Evolutionary conservation across 2,329 filamentous ascomycete genomes (phyloP), one percentile per base, ranked within the genome.

Genomic region (Pestalotiopsis sp.): DNA sequence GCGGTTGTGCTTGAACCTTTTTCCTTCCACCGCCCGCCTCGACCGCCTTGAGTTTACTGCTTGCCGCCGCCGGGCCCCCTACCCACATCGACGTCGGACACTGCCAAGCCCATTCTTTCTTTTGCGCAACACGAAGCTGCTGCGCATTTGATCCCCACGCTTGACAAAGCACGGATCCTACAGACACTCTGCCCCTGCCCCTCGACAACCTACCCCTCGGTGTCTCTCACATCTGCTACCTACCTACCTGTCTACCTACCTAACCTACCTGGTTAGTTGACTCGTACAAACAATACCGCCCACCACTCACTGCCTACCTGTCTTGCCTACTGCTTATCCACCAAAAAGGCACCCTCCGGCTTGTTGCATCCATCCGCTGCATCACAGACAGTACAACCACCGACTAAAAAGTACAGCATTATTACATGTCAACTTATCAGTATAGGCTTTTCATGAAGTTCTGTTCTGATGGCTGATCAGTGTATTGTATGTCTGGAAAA

Each of bases 401-500:
- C 82, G 83, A 82, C 14, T 52, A 57, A 9, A 65, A 65, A 65
- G 49, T 20, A 31, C 58, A 27, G 72, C 73, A 77, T 70, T 74
- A 72, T 78, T 76, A 77, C 78, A 77, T 75, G 76, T 78, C 76
- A 75, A 75, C 74, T 75, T 76, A 75, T 69, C 75, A 73, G 73
- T 72, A 73, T 69, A 69, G 68, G 64, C 72, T 71, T 69, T 75
- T 73, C 68, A 78, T 78, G 73, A 78, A 74, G 75, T 74, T 72
- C 71, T 76, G 73, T 72, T 75, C 78, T 74, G 72, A 84, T 84
- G 82, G 84, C 88, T 82, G 89, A 91, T 81, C 88, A 90, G 83
- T 91, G 89, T 82, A 91, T 91, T 80, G 88, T 91, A 81, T 91
- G 89, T 85, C 84, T 91, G 78, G 89, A 91, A 77, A 86, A 85